Evolutionary conservation across 331 rosid species (phyloP).

Genomic region (Quercus tomentella): DNA sequence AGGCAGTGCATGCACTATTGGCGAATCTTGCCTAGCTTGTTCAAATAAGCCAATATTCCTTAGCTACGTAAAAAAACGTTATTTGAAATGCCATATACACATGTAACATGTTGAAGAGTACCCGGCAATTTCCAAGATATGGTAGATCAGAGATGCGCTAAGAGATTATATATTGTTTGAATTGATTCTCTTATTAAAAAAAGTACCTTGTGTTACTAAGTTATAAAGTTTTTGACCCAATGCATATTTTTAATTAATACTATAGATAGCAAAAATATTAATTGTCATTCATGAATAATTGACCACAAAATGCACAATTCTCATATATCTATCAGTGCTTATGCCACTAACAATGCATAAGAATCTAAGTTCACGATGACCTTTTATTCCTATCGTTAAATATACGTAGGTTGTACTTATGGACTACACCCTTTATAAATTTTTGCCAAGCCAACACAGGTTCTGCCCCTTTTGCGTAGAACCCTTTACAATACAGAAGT

Average conservation of each 20-base stretch:
- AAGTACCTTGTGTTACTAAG: too few relatives aligned
- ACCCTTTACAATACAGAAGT: not conserved
- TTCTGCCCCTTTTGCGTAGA: not conserved
- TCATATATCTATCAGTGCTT: not conserved
- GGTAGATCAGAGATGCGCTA: too few relatives aligned
- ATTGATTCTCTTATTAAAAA: too few relatives aligned
- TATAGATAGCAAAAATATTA: not conserved
- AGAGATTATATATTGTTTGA: too few relatives aligned
- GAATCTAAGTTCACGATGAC: not conserved
- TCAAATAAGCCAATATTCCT: not conserved
- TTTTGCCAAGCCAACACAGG: not conserved
- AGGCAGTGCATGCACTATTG: not conserved
- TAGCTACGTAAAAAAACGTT: not conserved
- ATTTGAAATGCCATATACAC: too few relatives aligned
- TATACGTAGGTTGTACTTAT: too few relatives aligned
- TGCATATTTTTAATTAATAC: not conserved
- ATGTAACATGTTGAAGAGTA: too few relatives aligned
- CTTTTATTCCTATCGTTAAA: not conserved
- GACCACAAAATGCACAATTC: not conserved
- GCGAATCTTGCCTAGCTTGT: not conserved
- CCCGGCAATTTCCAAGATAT: too few relatives aligned
- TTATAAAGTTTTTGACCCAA: too few relatives aligned
- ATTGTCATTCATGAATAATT: not conserved
- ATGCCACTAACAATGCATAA: not conserved
- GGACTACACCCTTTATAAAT: too few relatives aligned